A percentile compares a stretch with the other conserved stretches of the same genome.
Conservation (phyloP, 116 monocot species). For the Zostera marina region DNA sequence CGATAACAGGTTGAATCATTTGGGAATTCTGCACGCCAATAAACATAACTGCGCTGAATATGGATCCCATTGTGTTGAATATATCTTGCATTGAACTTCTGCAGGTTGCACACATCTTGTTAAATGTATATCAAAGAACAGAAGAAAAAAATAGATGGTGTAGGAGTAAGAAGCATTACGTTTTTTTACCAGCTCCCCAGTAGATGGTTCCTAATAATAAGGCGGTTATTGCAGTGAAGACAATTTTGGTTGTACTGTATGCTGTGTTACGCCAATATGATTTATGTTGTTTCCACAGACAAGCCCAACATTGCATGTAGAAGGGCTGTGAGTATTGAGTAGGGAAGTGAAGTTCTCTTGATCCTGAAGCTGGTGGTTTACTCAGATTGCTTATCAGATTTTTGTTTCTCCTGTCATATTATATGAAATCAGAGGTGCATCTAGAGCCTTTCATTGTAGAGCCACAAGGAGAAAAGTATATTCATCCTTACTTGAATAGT, state of each 20-base stretch:
- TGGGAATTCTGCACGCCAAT: constrained; percentile 52
- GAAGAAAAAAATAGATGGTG: background rate
- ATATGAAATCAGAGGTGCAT: background rate
- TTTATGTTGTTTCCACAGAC: constrained; percentile 24
- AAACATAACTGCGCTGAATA: constrained; percentile 57
- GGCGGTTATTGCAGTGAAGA: constrained; percentile 15
- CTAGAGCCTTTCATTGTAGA: background rate
- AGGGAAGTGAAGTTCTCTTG: constrained; percentile 17
- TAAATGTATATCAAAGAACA: background rate
- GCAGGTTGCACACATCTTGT: background rate
- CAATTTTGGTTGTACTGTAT: constrained; percentile 13
- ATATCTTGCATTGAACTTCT: constrained; percentile 19
- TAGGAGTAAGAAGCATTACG: background rate
- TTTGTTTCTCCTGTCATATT: constrained; percentile 15
- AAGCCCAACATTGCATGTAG: constrained; percentile 13
- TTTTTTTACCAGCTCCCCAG: constrained; percentile 16
- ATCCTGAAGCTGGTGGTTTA: constrained; percentile 5
- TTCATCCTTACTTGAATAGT: constrained; percentile 14
- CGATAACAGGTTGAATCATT: constrained; percentile 62
- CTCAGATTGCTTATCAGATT: constrained; percentile 12
- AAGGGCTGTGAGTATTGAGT: constrained; percentile 16
- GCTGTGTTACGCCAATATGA: constrained; percentile 23
- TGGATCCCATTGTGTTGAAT: constrained; percentile 60
- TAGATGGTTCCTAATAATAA: constrained; percentile 19
- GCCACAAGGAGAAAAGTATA: background rate